Evolutionary conservation across 805 yeast genomes (phyloP).

Genomic region (Teunomyces atbi): DNA sequence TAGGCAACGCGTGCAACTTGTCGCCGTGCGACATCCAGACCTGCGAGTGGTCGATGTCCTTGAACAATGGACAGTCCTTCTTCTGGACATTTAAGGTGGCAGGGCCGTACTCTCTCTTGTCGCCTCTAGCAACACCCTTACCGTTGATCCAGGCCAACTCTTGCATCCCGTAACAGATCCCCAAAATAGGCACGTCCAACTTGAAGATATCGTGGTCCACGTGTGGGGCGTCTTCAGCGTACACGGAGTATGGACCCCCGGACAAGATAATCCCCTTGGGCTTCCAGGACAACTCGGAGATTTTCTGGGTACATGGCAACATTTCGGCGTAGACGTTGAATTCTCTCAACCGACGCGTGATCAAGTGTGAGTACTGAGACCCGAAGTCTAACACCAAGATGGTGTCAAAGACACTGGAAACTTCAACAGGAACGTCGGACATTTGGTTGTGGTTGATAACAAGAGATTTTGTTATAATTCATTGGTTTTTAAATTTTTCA

Average conservation of each 20-base stretch:
- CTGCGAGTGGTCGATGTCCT: slow-evolving; percentile 88
- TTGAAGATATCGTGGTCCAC: slow-evolving; percentile 93
- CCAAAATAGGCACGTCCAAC: slow-evolving; percentile 88
- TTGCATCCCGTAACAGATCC: slow-evolving; percentile 99
- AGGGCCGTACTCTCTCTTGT: slow-evolving; percentile 97
- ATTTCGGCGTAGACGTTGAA: slow-evolving; percentile 98
- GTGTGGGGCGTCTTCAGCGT: slow-evolving; percentile 93
- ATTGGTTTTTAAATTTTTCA: neutral
- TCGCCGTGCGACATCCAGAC: slow-evolving; percentile 99
- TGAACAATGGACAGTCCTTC: slow-evolving; percentile 65
- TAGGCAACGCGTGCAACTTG: slow-evolving; percentile 86
- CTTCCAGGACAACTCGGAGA: slow-evolving; percentile 85
- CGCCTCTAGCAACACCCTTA: slow-evolving; percentile 91
- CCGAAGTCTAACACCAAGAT: slow-evolving; percentile 97
- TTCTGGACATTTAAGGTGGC: slow-evolving; percentile 82
- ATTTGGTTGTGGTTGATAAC: neutral
- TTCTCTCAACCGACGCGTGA: slow-evolving; percentile 96
- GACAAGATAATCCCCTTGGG: slow-evolving; percentile 96
- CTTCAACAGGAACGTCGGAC: slow-evolving; percentile 52
- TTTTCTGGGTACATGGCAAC: slow-evolving; percentile 99
- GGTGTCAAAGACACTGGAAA: slow-evolving; percentile 90
- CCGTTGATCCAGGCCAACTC: slow-evolving; percentile 98
- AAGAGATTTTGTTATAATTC: neutral
- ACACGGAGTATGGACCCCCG: slow-evolving; percentile 98
- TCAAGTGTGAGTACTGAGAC: slow-evolving; percentile 95